These are phyloP conservation scores for Arthrobotrys entomopaga DNA, from an alignment of 2,329 filamentous ascomycete species.

Conservation along the genomic window DNA sequence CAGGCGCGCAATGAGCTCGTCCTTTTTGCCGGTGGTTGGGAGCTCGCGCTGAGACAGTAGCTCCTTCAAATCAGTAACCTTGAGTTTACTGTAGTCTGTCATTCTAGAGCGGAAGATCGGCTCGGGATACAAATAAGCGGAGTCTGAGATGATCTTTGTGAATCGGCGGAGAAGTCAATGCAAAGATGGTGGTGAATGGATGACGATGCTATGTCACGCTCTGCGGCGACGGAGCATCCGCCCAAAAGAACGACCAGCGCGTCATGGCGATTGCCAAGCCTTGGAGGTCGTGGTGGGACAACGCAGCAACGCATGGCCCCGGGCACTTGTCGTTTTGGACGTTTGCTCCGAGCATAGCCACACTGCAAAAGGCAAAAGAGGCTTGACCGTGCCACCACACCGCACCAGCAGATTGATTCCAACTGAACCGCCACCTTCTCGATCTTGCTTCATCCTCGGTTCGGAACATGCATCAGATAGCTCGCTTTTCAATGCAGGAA, in stretches of 20 bases:
- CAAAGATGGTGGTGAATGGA: slow-evolving; percentile 11
- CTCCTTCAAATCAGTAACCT: slow-evolving; percentile 86
- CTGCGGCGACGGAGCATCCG: background rate
- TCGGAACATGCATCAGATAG: background rate
- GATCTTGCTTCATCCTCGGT: slow-evolving; percentile 3
- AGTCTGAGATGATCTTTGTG: background rate
- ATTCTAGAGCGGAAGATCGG: slow-evolving; percentile 63
- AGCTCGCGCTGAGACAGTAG: slow-evolving; percentile 78
- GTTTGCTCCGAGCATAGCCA: slow-evolving; percentile 42
- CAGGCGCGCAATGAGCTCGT: slow-evolving; percentile 80
- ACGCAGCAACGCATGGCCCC: slow-evolving; percentile 29
- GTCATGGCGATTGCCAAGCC: slow-evolving; percentile 20
- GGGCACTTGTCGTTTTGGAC: slow-evolving; percentile 6
- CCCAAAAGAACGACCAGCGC: background rate
- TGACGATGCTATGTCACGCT: background rate
- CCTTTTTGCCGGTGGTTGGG: slow-evolving; percentile 80
- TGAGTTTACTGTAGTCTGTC: slow-evolving; percentile 78
- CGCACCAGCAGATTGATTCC: background rate
- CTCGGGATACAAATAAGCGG: slow-evolving; percentile 1
- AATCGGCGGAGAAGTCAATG: slow-evolving; percentile 11
- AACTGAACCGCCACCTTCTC: slow-evolving; percentile 33
- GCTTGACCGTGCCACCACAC: slow-evolving; percentile 43
- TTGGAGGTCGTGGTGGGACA: slow-evolving; percentile 5
- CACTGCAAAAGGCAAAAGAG: slow-evolving; percentile 12
- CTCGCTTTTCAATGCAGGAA: slow-evolving; percentile 15